A percentile compares a stretch with the other conserved stretches of the same genome.
Conservation (phyloP, 495 filamentous ascomycete genomes). For the Astrocystis sublimbata region DNA sequence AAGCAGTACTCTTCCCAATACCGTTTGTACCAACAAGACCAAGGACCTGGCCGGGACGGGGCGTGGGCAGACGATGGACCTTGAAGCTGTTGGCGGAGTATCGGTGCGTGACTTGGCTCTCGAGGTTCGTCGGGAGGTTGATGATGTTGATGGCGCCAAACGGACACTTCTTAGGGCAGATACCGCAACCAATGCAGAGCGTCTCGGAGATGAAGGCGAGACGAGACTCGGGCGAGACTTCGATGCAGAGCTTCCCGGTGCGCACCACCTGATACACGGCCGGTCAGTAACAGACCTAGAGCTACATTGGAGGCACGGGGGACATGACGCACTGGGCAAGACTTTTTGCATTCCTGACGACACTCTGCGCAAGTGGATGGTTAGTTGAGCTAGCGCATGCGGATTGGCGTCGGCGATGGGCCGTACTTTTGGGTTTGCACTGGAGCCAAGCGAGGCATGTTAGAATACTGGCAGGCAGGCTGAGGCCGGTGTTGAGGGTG, state of each 20-base stretch:
- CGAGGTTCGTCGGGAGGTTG: constrained; percentile 98
- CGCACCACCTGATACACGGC: constrained; percentile 62
- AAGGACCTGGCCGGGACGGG: constrained; percentile 92
- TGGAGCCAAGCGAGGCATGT: constrained; percentile 42
- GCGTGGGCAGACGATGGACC: constrained; percentile 92
- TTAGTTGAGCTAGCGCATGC: constrained; percentile 3
- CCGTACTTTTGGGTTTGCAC: constrained; percentile 89
- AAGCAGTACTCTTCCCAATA: constrained; percentile 97
- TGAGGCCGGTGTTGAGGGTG: not conserved
- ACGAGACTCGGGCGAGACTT: constrained; percentile 85
- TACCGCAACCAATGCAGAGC: constrained; percentile 97
- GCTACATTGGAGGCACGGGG: not conserved
- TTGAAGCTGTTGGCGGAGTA: constrained; percentile 99
- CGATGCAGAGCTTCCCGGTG: constrained; percentile 95
- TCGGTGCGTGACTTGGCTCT: constrained; percentile 95
- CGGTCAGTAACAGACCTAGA: constrained; percentile 17
- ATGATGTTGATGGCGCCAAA: constrained; percentile 99
- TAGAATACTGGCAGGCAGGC: not conserved
- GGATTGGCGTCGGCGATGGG: constrained; percentile 33
- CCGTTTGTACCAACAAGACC: constrained; percentile 98
- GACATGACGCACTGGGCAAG: constrained; percentile 66
- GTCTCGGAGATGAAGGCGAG: constrained; percentile 97
- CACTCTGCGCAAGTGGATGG: constrained; percentile 64
- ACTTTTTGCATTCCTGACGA: constrained; percentile 98
- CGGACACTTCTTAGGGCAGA: constrained; percentile 99